Evolutionary conservation across 257 asterid species (phyloP).

Genomic region (Craterostigma plantagineum): DNA sequence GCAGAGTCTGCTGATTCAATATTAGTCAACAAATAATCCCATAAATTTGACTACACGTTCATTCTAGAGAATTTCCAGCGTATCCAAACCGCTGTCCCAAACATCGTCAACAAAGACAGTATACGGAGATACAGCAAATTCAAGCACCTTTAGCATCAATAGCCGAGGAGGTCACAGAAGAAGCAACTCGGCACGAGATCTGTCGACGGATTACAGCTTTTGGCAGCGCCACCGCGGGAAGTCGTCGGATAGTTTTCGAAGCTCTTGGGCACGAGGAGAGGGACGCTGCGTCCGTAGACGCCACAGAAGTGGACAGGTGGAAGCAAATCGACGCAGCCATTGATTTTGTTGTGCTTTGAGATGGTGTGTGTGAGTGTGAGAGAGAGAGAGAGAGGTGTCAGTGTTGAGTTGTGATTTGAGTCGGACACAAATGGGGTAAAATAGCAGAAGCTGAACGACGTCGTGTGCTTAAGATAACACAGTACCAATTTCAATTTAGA

Average conservation of each 20-base stretch:
- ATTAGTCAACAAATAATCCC: too few relatives aligned
- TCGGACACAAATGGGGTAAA: too few relatives aligned
- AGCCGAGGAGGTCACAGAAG: slow-evolving; percentile 29
- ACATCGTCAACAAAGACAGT: neutral
- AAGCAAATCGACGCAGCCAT: slow-evolving; percentile 37
- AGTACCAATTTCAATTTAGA: too few relatives aligned
- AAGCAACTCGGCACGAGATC: slow-evolving; percentile 50
- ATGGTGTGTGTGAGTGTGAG: slow-evolving; percentile 8
- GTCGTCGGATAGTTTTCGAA: slow-evolving; percentile 14
- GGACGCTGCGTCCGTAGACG: slow-evolving; percentile 24
- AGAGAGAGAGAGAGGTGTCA: too few relatives aligned
- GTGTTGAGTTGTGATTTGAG: too few relatives aligned
- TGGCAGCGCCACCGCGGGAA: slow-evolving; percentile 12
- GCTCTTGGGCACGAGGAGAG: slow-evolving; percentile 33
- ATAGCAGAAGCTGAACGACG: too few relatives aligned
- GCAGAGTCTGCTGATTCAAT: too few relatives aligned
- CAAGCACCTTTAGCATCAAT: slow-evolving; percentile 39
- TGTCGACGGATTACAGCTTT: slow-evolving; percentile 27
- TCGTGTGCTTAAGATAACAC: too few relatives aligned
- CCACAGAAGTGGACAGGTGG: slow-evolving; percentile 22
- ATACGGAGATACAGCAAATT: neutral
- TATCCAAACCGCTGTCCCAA: neutral
- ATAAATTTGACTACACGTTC: too few relatives aligned
- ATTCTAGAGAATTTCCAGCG: too few relatives aligned
- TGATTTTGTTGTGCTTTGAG: slow-evolving; percentile 11